Conservation (phyloP, 2,329 filamentous ascomycete species). For the Aspergillus tamarii region DNA sequence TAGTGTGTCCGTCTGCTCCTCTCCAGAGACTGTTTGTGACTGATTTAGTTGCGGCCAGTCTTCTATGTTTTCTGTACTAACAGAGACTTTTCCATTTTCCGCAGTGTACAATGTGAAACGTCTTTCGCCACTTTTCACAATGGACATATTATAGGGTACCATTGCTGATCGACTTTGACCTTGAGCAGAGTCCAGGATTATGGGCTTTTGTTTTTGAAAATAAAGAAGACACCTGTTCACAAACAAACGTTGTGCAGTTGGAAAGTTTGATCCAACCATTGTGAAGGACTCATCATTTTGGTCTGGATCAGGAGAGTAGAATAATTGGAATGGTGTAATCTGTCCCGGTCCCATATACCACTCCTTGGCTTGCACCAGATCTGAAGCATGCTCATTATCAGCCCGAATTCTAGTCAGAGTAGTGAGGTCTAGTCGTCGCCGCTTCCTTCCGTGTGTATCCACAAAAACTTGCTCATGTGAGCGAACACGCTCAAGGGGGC, state of each 20-base stretch:
- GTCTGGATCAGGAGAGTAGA: constrained; percentile 42
- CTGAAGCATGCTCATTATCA: neutral
- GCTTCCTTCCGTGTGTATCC: constrained; percentile 33
- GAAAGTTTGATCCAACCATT: constrained; percentile 24
- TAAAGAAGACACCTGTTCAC: constrained; percentile 35
- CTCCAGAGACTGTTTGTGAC: neutral
- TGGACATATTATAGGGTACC: constrained; percentile 30
- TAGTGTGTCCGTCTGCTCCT: neutral
- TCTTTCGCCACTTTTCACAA: constrained; percentile 15
- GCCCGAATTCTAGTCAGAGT: constrained; percentile 7
- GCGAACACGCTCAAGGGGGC: constrained; percentile 13
- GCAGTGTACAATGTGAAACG: constrained; percentile 37
- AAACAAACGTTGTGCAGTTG: constrained; percentile 31
- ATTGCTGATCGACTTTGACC: constrained; percentile 29
- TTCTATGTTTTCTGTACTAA: constrained; percentile 30
- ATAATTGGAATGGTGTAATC: constrained; percentile 45
- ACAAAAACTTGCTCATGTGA: constrained; percentile 28
- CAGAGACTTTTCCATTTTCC: constrained; percentile 25
- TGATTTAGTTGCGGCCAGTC: constrained; percentile 33
- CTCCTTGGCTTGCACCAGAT: constrained; percentile 2
- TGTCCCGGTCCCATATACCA: constrained; percentile 46
- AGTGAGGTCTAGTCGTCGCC: constrained; percentile 31
- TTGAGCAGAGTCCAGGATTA: constrained; percentile 23
- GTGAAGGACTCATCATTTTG: constrained; percentile 33
- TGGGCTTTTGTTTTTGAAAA: constrained; percentile 31